Evolutionary conservation across 352 stramenopile genomes (phyloP), one percentile per base, ranked within the genome.

Genomic region (Pythium phragmitis): DNA sequence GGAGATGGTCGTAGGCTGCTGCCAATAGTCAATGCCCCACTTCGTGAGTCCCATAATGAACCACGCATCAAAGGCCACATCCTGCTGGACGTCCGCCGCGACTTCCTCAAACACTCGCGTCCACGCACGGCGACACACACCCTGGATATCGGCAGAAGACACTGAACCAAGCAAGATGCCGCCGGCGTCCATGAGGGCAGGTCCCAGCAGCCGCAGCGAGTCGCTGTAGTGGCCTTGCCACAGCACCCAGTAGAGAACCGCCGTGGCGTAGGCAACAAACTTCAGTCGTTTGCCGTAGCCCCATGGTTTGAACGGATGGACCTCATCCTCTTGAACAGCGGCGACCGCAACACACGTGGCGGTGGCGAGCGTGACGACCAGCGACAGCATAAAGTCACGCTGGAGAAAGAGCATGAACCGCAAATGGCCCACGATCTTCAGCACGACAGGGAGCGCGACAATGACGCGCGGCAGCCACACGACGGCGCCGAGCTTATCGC

Each of bases 21-120:
- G 85, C 85, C 82, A 93, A 60, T 91, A 93, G 60, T 92, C 79
- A 36, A 91, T 73, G 12, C 85, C 57, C 82, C 85, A 94, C 39
- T 85, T 85, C 33, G 67, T 73, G 14, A 94, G 61, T 12, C 80
- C 76, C 52, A 94, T 60, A 52, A 93, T 69, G 60, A 93, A 93
- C 71, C 73, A 83, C 30, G 73, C 67, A 65, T 93, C 84, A 13
- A 93, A 61, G 47, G 88, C 79, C 43, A 89, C 76, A 53, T 88
- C 75, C 23, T 80, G 57, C 57, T 86, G 77, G 21, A 91, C 83
- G 51, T 87, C 70, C 46, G 69, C 63, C 13, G 61, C 60, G 42
- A 87, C 69, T 50, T 89, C 74, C 26, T 61, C 63, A 58, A 79
- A 85, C 23, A 89, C 51, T 12, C 48, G 74, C 56, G 75, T 82